Evolutionary conservation across 164 flowering plant species (phyloP), one percentile per base, ranked within the genome.

Genomic region (Vitis riparia): DNA sequence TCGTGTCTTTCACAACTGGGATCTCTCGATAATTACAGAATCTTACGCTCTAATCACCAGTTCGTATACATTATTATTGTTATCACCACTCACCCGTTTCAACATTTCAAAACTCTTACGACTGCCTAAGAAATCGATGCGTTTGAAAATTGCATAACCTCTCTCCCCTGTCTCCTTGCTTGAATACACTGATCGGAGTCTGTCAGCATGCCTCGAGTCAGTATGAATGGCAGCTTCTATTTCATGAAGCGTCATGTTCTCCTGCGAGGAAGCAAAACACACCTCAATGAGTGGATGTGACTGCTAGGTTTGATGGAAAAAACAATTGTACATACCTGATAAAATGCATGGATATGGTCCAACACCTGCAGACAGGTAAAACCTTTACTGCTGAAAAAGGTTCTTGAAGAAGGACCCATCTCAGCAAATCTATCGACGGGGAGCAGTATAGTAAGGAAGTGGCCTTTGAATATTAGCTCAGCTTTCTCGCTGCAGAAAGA

Each of bases 321-420:
- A 14, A 37, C 17, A 9, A 3, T 37, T 37, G 44, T 37, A 37
- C 44, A 37, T 87, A 89, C 99, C 98, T 95, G 99, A 76, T 95
- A 95, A 79, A 90, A 95, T 65, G 81, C 77, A 79, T 88, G 79
- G 52, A 95, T 81, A 73, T 84, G 79, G 69, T 93, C 95, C 76
- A 95, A 83, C 63, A 93, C 83, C 78, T 86, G 93, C 72, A 87
- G 63, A 74, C 98, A 86, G 5, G 90, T 85, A 72, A 95, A 95
- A 55, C 98, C 97, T 44, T 75, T 82, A 15, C 82, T 76, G 67
- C 94, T 85, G 81, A 90, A 91, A 81, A 84, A 95, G 2, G 99
- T 90, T 77, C 95, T 88, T 23, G 98, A 88, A 68, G 94, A 84
- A 62, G 98, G 97, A 23, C 99, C 99, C 88, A 95, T 84, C 82